A percentile compares a stretch with the other conserved stretches of the same genome.
phyloP scores from a whole-genome alignment of 1,284 basidiomycete species.

The Melampsora larici-populina region DNA sequence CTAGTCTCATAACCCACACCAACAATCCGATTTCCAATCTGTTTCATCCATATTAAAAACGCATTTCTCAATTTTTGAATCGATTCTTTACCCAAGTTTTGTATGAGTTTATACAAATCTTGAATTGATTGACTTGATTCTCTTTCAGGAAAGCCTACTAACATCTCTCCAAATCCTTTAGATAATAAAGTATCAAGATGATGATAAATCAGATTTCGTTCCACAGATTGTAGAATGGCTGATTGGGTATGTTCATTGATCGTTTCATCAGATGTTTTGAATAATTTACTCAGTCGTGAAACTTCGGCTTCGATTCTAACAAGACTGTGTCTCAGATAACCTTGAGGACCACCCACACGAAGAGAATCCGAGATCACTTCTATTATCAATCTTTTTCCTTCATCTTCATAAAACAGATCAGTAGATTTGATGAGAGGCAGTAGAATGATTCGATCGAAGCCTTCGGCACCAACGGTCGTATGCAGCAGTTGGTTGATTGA shows the following conservation, averaged over 20 bases:
- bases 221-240: constrained; percentile 5
- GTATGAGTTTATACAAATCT: constrained; percentile 1
- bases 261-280: constrained; percentile 17
- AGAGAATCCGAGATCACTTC: constrained; percentile 9
- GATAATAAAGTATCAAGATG: constrained; percentile 19
- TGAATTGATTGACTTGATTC: background rate
- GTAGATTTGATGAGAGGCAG: constrained; percentile 11
- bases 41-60: constrained; percentile 17
- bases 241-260: constrained; percentile 8
- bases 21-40: constrained; percentile 6
- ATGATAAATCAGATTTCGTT: constrained; percentile 9
- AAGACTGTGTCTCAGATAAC: constrained; percentile 21
- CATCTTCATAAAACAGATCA: constrained; percentile 15
- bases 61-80: background rate
- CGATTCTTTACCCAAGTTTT: constrained; percentile 1
- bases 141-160: constrained; percentile 13
- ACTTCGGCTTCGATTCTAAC: background rate
- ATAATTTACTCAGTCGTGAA: constrained; percentile 15
- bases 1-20: background rate
- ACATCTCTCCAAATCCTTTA: background rate
- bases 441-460: constrained; percentile 14
- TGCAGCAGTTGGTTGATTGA: constrained; percentile 15
- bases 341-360: constrained; percentile 20
- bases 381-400: constrained; percentile 25
- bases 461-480: constrained; percentile 10